These are phyloP conservation scores for Jackrogersella multiformis DNA, from an alignment of 495 filamentous ascomycete species.

Conservation along the genomic window DNA sequence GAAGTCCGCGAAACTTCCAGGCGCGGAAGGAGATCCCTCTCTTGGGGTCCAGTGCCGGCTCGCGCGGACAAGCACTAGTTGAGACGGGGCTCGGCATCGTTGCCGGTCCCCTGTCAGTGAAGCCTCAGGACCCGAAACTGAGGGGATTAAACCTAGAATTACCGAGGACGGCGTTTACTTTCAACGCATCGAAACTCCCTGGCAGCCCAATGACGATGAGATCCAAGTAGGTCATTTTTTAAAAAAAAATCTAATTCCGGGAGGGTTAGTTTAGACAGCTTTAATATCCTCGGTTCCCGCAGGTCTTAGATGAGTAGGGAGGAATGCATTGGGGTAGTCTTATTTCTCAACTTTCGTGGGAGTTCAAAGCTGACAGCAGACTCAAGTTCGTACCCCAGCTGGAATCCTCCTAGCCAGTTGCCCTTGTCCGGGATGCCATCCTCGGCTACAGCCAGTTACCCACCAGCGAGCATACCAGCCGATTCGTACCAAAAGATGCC, in stretches of 20 bases:
- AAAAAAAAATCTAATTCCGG: not conserved
- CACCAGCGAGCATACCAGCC: slow-evolving; percentile 53
- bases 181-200: slow-evolving; percentile 62
- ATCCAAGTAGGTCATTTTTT: slow-evolving; percentile 56
- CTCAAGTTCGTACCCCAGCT: slow-evolving; percentile 53
- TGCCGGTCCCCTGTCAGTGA: slow-evolving; percentile 58
- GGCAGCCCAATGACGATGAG: slow-evolving; percentile 62
- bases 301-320: not conserved
- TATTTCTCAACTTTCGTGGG: not conserved
- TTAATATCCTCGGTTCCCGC: not conserved
- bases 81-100: slow-evolving; percentile 59
- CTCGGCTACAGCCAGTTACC: slow-evolving; percentile 53
- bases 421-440: slow-evolving; percentile 51
- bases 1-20: slow-evolving; percentile 83
- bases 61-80: slow-evolving; percentile 64
- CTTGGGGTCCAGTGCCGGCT: slow-evolving; percentile 73
- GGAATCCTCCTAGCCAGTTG: slow-evolving; percentile 53
- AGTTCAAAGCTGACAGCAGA: slow-evolving; percentile 22
- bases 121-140: slow-evolving; percentile 59
- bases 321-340: not conserved
- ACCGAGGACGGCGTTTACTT: slow-evolving; percentile 62
- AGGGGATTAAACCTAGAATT: slow-evolving; percentile 58
- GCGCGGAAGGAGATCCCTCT: slow-evolving; percentile 79
- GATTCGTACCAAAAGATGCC: slow-evolving; percentile 60
- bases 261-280: not conserved